Conservation (phyloP, 1,139 yeast genomes). For the Suhomyces chickasaworum region DNA sequence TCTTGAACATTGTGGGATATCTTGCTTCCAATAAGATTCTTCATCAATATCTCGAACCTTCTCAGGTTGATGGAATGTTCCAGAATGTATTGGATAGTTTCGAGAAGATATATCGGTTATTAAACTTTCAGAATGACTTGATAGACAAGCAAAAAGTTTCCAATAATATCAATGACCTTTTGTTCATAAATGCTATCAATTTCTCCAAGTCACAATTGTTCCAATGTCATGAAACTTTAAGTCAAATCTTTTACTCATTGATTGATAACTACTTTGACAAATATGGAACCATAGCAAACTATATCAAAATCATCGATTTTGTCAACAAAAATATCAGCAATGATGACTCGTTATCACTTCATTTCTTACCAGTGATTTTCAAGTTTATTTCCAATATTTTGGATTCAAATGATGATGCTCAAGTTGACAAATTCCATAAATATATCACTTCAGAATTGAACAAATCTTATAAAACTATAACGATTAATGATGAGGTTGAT, state of each 20-base stretch:
- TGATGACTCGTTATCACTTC: slow-evolving; percentile 63
- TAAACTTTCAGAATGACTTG: slow-evolving; percentile 58
- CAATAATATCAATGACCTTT: slow-evolving; percentile 40
- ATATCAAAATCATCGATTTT: slow-evolving; percentile 36
- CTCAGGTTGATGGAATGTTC: slow-evolving; percentile 27
- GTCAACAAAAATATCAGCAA: slow-evolving; percentile 45
- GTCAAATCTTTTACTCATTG: slow-evolving; percentile 61
- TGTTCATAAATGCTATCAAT: slow-evolving; percentile 55
- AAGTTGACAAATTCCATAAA: slow-evolving; percentile 34
- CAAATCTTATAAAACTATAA: slow-evolving; percentile 20
- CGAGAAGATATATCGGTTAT: slow-evolving; percentile 54
- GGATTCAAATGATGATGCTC: slow-evolving; percentile 21
- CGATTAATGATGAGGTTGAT: slow-evolving; percentile 29
- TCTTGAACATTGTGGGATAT: slow-evolving; percentile 69
- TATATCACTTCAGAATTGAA: slow-evolving; percentile 13
- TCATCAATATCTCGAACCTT: slow-evolving; percentile 23
- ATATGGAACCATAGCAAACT: slow-evolving; percentile 34
- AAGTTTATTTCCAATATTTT: slow-evolving; percentile 38
- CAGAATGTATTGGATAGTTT: slow-evolving; percentile 55
- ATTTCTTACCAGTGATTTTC: slow-evolving; percentile 66
- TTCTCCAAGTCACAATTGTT: slow-evolving; percentile 65
- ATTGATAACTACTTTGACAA: slow-evolving; percentile 38
- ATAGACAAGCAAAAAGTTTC: slow-evolving; percentile 65
- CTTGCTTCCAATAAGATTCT: slow-evolving; percentile 41
- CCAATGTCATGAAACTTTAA: slow-evolving; percentile 69